Evolutionary conservation across 1,284 basidiomycete species (phyloP).

Genomic region (Amylostereum areolatum): DNA sequence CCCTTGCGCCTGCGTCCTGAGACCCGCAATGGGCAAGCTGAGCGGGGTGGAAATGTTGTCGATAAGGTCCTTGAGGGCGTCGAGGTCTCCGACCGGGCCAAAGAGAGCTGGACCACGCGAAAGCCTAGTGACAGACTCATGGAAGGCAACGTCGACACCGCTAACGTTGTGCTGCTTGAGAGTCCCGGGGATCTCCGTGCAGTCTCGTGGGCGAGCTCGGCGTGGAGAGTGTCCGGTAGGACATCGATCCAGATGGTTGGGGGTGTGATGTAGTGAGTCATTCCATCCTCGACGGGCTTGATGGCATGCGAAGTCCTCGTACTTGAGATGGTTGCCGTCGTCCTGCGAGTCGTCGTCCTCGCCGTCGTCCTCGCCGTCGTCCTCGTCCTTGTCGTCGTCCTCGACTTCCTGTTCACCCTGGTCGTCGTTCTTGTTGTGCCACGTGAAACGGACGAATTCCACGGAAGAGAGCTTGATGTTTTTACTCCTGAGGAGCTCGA

Average conservation of each 20-base stretch:
- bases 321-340: no score
- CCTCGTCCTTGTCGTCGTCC: not conserved
- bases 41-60: conserved; percentile 27
- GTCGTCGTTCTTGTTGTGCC: conserved; percentile 13
- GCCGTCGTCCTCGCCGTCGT: no score
- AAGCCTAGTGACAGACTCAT: conserved; percentile 22
- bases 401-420: not conserved
- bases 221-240: conserved; percentile 17
- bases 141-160: conserved; percentile 29
- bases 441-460: conserved; percentile 23
- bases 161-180: conserved; percentile 16
- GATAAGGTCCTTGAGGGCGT: conserved; percentile 29
- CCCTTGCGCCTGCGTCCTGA: conserved; percentile 22
- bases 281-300: conserved; percentile 13
- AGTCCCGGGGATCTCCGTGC: conserved; percentile 17
- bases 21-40: conserved; percentile 25
- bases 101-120: conserved; percentile 24
- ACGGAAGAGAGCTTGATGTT: conserved; percentile 14
- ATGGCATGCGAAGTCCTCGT: conserved; percentile 11
- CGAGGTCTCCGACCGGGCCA: conserved; percentile 20
- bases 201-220: conserved; percentile 16
- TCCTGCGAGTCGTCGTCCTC: no score
- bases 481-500: conserved; percentile 13
- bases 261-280: conserved; percentile 8
- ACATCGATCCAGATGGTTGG: conserved; percentile 25